phyloP scores from a whole-genome alignment of 129 eudicot genomes.

The Flaveria sonorensis region DNA sequence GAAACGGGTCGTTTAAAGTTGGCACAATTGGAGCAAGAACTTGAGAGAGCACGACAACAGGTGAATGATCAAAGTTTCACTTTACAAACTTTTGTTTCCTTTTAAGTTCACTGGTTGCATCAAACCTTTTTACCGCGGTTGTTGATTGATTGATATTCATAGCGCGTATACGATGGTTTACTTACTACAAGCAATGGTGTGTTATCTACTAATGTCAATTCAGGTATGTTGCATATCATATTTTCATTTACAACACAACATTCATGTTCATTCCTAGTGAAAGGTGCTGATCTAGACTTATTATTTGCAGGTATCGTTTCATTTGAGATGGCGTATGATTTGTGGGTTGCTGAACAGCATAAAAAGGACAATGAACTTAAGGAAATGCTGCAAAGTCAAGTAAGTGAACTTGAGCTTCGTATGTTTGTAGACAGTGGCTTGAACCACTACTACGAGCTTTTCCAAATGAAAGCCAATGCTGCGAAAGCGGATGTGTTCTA shows the following conservation, averaged over 20 bases:
- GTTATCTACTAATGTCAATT: slow-evolving; percentile 46
- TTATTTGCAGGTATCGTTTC: slow-evolving; percentile 53
- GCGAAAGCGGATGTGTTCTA: slow-evolving; percentile 82
- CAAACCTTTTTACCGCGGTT: neutral
- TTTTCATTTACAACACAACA: neutral
- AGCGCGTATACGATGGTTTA: slow-evolving; percentile 64
- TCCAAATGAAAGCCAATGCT: slow-evolving; percentile 79
- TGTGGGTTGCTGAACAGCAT: slow-evolving; percentile 77
- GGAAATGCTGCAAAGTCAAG: slow-evolving; percentile 58
- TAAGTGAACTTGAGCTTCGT: slow-evolving; percentile 62
- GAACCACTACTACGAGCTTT: slow-evolving; percentile 68
- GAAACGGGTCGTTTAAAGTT: slow-evolving; percentile 92
- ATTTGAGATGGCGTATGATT: slow-evolving; percentile 77
- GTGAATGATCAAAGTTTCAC: slow-evolving; percentile 31
- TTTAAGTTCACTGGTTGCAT: neutral
- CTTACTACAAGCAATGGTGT: slow-evolving; percentile 48
- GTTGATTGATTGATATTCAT: slow-evolving; percentile 30
- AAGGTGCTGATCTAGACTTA: neutral
- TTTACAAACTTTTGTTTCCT: neutral
- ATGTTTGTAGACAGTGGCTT: slow-evolving; percentile 60
- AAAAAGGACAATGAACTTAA: slow-evolving; percentile 65
- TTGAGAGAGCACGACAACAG: slow-evolving; percentile 83
- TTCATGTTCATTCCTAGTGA: neutral
- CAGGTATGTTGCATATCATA: slow-evolving; percentile 45
- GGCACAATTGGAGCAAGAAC: slow-evolving; percentile 83